These are phyloP conservation scores for Beta corolliflora DNA, from an alignment of 179 eudicot genomes.

Conservation along the genomic window DNA sequence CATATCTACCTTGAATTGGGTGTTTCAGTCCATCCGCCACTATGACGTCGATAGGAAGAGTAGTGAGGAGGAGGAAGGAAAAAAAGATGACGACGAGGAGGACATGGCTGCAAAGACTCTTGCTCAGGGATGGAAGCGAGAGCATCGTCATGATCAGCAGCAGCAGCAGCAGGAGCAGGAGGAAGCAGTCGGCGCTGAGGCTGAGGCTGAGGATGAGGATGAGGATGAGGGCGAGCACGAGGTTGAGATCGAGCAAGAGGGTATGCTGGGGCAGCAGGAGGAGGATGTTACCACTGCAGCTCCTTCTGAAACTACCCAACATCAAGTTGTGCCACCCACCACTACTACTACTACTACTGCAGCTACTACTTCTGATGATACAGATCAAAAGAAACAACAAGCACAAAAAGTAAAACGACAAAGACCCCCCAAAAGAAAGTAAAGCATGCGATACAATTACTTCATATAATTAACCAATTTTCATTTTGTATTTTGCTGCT, in stretches of 20 bases:
- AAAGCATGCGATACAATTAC: background rate
- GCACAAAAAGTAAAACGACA: background rate
- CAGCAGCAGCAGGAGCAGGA: background rate
- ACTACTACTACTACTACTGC: background rate
- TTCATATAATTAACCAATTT: background rate
- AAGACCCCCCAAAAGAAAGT: background rate
- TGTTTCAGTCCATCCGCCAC: constrained; percentile 1
- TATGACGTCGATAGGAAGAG: background rate
- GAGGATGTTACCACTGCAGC: background rate
- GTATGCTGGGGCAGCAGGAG: background rate
- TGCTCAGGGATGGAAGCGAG: background rate
- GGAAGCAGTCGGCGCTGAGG: background rate
- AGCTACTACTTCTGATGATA: background rate
- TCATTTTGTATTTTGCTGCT: background rate
- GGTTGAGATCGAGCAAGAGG: background rate
- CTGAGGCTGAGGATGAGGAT: background rate
- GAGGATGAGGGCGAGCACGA: background rate
- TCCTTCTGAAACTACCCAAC: background rate
- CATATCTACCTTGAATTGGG: background rate
- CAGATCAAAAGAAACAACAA: constrained; percentile 2
- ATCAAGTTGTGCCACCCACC: background rate
- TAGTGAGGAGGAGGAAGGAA: background rate
- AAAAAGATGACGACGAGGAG: background rate
- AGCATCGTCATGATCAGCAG: too few relatives aligned
- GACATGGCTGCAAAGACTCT: background rate